Evolutionary conservation across 306 rosid species (phyloP).

Genomic region (Gleditsia sinensis): DNA sequence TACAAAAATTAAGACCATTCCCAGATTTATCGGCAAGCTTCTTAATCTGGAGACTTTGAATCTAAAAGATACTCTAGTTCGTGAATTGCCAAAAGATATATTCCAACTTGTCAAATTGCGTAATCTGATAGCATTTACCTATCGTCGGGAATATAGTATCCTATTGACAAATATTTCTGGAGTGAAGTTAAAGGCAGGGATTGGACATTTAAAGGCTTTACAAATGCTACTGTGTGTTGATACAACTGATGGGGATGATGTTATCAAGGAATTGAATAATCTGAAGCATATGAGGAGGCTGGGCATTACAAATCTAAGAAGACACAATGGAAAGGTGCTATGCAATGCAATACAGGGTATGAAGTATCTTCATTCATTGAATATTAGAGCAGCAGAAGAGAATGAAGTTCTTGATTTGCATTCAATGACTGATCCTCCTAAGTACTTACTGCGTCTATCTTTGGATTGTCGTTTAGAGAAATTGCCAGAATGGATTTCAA

Average conservation of each 20-base stretch:
- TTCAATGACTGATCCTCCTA: not conserved
- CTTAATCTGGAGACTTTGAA: slow-evolving; percentile 15
- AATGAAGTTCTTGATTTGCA: not conserved
- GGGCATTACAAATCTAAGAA: not conserved
- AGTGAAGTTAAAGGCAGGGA: not conserved
- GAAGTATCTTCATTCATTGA: not conserved
- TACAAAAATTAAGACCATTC: not conserved
- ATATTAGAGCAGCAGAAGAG: not conserved
- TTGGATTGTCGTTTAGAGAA: not conserved
- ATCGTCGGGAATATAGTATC: not conserved
- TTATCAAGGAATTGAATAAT: not conserved
- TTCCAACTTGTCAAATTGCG: not conserved
- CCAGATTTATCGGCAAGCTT: slow-evolving; percentile 15
- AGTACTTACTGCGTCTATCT: not conserved
- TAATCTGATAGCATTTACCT: not conserved
- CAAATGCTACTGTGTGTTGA: not conserved
- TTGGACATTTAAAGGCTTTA: not conserved
- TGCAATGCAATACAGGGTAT: not conserved
- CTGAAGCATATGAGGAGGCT: not conserved
- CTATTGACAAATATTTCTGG: not conserved
- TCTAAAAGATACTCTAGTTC: not conserved
- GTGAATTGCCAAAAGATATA: not conserved
- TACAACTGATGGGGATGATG: not conserved
- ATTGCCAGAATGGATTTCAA: not conserved
- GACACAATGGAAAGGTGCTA: not conserved